Base-by-base conservation (phyloP, 78 protist genomes). In the Tieghemostelium lacteum region DNA sequence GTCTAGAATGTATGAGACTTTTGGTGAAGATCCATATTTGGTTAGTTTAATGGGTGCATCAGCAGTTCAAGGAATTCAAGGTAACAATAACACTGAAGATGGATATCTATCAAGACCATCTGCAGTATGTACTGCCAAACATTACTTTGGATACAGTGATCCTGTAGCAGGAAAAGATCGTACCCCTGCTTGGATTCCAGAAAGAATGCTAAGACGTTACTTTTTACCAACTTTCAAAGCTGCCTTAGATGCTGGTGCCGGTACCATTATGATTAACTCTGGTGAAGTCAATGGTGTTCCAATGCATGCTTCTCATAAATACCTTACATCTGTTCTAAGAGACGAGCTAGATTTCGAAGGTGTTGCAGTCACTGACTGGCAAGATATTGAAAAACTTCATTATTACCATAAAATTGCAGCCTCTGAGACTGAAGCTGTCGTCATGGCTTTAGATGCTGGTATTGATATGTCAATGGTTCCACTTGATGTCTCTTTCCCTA, bases 381-480 rank as follows among this genome's bases (percentile, higher is more conserved):
- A 55, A 58, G 95, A 92, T 70, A 92, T 87, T 65, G 49, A 33
- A 45, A 87, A 92, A 66, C 70, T 92, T 10, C 63, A 52, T n/a
- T 58, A 28, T 31, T 86, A n/a, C 76, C 95, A 92, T 64, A 85
- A 67, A 24, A 86, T 66, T 24, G 92, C 95, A 16, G 87, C 50
- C 52, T 7, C 34, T 19, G 29, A 5, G 3, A 31, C 20, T 19
- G 85, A 85, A 57, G 95, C 95, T 14, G 78, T 92, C 29, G 22
- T 39, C 24, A 36, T 52, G 55, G 92, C 95, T 22, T 39, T 92
- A 14, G 86, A 92, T 37, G 93, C 93, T 39, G 93, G 93, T 72
- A 57, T 93, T 24, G 96, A 93, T 73, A 88, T 93, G 94, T 75
- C 92, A 20, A 93, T 93, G 96, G 94, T 85, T 31, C 95, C 96